A percentile compares a stretch with the other conserved stretches of the same genome.
phyloP scores from a whole-genome alignment of 228 moss, liverwort and hornwort species.

The Sphagnum fallax region DNA sequence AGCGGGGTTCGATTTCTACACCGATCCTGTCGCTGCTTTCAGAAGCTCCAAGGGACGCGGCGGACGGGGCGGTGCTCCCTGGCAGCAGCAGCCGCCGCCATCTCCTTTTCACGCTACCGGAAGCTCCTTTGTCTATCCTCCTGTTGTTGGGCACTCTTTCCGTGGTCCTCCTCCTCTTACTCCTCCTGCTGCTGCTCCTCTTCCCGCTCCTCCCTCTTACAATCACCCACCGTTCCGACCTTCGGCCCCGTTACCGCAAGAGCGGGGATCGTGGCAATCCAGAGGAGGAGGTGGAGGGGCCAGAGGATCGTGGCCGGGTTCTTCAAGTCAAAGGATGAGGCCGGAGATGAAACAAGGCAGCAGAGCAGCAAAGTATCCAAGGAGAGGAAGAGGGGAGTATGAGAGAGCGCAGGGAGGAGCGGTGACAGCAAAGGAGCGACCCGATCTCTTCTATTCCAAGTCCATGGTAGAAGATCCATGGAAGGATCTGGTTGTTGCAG shows the following conservation, averaged over 20 bases:
- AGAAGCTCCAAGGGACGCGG: slow-evolving; percentile 32
- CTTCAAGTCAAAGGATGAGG: not conserved
- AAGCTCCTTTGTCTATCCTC: not conserved
- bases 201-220: not conserved
- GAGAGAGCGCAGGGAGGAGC: not conserved
- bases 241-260: not conserved
- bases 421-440: slow-evolving; percentile 35
- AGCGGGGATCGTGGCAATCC: not conserved
- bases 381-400: slow-evolving; percentile 6
- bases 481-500: slow-evolving; percentile 14
- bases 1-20: slow-evolving; percentile 50
- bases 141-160: no score
- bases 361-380: slow-evolving; percentile 5
- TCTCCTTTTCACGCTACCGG: slow-evolving; percentile 5
- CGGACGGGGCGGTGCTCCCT: slow-evolving; percentile 4
- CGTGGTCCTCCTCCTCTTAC: slow-evolving; percentile 8
- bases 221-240: not conserved
- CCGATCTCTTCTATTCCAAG: slow-evolving; percentile 40
- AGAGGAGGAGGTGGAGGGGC: slow-evolving; percentile 14
- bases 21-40: slow-evolving; percentile 49
- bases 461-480: slow-evolving; percentile 68
- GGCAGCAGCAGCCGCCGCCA: not conserved
- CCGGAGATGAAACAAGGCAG: not conserved
- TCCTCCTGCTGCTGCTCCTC: not conserved
- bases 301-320: slow-evolving; percentile 12